Percentiles rank a stretch among this genome's conserved stretches.
These are phyloP conservation scores for Cryphonectria radicalis DNA, from an alignment of 2,329 filamentous ascomycete species.

Conservation along the genomic window DNA sequence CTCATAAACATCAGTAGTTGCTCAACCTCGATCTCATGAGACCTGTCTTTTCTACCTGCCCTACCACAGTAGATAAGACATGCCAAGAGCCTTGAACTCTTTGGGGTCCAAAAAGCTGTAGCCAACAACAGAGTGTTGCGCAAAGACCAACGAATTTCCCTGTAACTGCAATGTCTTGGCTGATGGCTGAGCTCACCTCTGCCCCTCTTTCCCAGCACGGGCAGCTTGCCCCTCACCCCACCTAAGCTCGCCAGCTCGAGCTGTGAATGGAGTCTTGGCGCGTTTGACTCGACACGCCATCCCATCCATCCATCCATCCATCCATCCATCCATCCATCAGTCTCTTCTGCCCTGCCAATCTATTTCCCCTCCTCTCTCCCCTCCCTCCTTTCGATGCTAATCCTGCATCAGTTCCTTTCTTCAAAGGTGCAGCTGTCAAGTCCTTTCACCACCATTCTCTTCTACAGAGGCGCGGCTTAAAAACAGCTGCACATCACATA, in stretches of 20 bases:
- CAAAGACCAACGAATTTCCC: background rate
- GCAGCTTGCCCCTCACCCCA: constrained; percentile 27
- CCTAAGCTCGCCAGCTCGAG: constrained; percentile 20
- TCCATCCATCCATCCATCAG: constrained; percentile 8
- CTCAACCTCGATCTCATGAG: background rate
- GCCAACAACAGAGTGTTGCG: background rate
- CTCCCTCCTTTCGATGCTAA: background rate
- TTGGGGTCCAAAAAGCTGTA: background rate
- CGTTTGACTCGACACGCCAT: constrained; percentile 21
- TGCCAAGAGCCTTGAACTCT: background rate
- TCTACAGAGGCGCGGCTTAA: background rate
- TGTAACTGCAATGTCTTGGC: constrained; percentile 9
- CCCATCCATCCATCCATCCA: constrained; percentile 7
- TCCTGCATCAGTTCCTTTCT: background rate
- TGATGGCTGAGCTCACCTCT: background rate
- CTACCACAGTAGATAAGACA: background rate
- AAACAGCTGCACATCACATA: background rate
- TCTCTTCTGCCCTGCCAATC: constrained; percentile 9
- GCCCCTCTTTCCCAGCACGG: constrained; percentile 12
- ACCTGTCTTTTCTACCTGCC: too few species aligned
- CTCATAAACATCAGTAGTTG: too few species aligned
- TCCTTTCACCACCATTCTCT: background rate
- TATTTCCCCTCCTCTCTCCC: background rate
- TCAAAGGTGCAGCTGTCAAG: background rate
- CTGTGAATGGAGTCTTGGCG: constrained; percentile 29